A percentile compares a stretch with the other conserved stretches of the same genome.
These are phyloP conservation scores for Pestalotiopsis sp. DNA, from an alignment of 2,329 filamentous ascomycete species.

Conservation along the genomic window DNA sequence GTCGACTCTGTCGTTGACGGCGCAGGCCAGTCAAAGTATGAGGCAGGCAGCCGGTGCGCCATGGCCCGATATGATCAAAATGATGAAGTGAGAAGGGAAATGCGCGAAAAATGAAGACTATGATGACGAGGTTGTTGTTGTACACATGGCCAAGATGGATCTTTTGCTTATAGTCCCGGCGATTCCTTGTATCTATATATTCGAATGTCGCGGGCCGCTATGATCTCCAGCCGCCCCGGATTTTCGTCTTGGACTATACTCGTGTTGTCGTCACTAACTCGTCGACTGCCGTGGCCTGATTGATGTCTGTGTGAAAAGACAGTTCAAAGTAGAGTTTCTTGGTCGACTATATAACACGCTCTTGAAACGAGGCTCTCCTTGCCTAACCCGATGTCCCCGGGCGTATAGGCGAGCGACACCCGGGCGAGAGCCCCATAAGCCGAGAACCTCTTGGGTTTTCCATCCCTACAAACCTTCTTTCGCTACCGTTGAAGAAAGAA, in stretches of 20 bases:
- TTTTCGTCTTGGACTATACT: neutral
- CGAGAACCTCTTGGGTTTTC: too few relatives aligned
- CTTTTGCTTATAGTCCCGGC: neutral
- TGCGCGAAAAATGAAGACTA: neutral
- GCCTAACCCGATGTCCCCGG: neutral
- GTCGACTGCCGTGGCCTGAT: neutral
- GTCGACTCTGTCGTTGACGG: neutral
- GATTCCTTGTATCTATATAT: neutral
- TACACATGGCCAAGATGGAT: neutral
- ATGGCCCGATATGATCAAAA: neutral
- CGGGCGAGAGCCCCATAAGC: neutral
- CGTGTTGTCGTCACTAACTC: neutral
- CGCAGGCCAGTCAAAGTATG: neutral
- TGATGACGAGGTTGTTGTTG: neutral
- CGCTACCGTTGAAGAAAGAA: neutral
- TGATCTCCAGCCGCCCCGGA: neutral
- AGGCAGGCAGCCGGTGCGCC: conserved; percentile 1
- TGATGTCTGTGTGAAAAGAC: neutral
- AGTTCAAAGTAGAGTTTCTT: neutral
- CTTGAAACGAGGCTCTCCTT: neutral
- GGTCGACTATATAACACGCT: neutral
- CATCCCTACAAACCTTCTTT: neutral
- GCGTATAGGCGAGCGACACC: neutral
- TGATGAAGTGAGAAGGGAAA: neutral
- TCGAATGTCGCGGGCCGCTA: neutral